Base-by-base conservation (phyloP, 225 moss, liverwort and hornwort species). In the Sphagnum contortum region DNA sequence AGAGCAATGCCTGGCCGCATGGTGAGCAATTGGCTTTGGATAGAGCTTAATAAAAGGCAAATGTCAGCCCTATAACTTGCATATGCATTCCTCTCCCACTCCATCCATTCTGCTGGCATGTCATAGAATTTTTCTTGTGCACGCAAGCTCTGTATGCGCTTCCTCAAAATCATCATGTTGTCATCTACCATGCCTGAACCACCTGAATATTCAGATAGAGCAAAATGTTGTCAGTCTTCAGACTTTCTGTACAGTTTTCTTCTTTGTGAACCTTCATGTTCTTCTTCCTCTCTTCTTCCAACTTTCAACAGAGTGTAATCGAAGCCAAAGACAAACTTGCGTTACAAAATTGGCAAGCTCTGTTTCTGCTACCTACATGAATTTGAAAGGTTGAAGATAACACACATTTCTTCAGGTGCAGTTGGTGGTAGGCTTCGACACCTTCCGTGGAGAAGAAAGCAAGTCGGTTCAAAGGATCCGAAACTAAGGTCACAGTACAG, bases 31-130 rank as follows among this genome's bases (percentile, higher is more conserved):
- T 78, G 86, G 64, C 82, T 78, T 69, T 95, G 85, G 55, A 95
- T 72, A 56, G 68, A 72, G 70, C 85, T 85, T 8, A 87, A 70
- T 69, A 91, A 4, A 50, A 81, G 79, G 71, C 78, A 85, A 60
- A 94, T 65, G 61, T 91, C 89, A 2, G 89, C 87, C 53, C 89
- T 83, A 62, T 94, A 94, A 48, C 75, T 68, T 48, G 80, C 60
- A 48, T 91, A 91, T 6, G 87, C 87, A 48, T 85, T 81, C 69
- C 87, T 89, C 71, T 94, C 94, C 94, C 94, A 94, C 14, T 89
- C 94, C 66, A 87, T 79, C 94, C 94, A 94, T 10, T 87, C 87
- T 1, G 87, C 70, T 47, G 87, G 94, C n/a, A 72, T 66, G 45
- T 81, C 83, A 54, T 69, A 70, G 70, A 71, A 79, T 0, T 77